These are phyloP conservation scores for Chlamydomonas incerta DNA, from an alignment of 139 green algal species.

Conservation along the genomic window DNA sequence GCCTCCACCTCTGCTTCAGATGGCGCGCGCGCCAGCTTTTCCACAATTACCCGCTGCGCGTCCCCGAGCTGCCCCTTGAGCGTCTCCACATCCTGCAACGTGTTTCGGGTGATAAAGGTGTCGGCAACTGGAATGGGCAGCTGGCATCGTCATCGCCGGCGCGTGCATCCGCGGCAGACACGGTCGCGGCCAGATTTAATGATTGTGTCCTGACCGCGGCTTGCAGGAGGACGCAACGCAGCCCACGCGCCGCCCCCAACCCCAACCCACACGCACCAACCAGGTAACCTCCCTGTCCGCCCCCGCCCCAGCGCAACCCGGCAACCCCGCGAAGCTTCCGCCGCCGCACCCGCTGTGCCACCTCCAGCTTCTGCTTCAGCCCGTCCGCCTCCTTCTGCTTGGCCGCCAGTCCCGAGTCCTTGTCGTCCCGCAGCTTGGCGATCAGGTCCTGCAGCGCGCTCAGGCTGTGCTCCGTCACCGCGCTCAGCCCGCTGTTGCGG, in stretches of 20 bases:
- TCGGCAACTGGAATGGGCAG: too few relatives aligned
- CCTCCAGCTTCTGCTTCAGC: neutral
- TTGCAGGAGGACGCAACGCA: too few relatives aligned
- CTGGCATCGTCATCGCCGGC: too few relatives aligned
- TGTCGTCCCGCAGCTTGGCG: slow-evolving; percentile 18
- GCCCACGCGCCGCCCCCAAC: too few relatives aligned
- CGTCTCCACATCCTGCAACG: slow-evolving; percentile 7
- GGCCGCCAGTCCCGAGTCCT: neutral
- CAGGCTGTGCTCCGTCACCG: slow-evolving; percentile 13
- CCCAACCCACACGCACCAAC: too few relatives aligned
- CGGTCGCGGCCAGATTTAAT: too few relatives aligned
- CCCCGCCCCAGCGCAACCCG: too few relatives aligned
- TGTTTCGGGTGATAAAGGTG: too few relatives aligned
- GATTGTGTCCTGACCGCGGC: too few relatives aligned
- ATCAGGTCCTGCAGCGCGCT: slow-evolving; percentile 16
- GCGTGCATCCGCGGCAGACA: too few relatives aligned
- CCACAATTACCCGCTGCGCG: slow-evolving; percentile 37
- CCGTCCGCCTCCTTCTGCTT: slow-evolving; percentile 28
- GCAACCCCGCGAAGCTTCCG: too few relatives aligned
- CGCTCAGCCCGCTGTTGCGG: neutral
- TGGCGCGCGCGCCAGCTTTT: slow-evolving; percentile 28
- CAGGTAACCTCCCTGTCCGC: too few relatives aligned
- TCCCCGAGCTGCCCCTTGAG: slow-evolving; percentile 29
- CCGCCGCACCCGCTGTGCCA: slow-evolving; percentile 6
- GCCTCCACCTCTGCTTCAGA: neutral